Percentiles rank a stretch among this genome's conserved stretches.
Evolutionary conservation across 495 filamentous ascomycete genomes (phyloP).

Genomic region (Hypoxylon trugodes): DNA sequence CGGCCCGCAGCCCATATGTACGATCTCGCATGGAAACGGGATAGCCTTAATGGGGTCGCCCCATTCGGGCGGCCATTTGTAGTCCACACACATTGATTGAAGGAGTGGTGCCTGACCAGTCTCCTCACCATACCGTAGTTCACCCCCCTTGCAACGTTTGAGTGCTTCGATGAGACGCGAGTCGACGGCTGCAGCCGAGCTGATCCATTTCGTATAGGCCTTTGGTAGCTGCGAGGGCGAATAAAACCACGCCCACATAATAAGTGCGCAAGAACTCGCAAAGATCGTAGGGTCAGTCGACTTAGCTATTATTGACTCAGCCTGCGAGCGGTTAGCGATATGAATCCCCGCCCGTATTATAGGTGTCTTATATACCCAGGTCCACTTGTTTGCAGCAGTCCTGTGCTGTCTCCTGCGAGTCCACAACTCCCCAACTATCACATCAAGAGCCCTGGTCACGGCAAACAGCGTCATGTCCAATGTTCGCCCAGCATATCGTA

Average conservation of each 20-base stretch:
- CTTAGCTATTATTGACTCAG: constrained; percentile 60
- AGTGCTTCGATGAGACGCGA: constrained; percentile 77
- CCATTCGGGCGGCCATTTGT: constrained; percentile 71
- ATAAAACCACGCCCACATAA: constrained; percentile 96
- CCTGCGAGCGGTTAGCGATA: constrained; percentile 32
- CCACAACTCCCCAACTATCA: constrained; percentile 74
- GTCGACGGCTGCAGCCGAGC: constrained; percentile 81
- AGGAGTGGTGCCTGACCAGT: constrained; percentile 78
- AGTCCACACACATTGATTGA: constrained; percentile 77
- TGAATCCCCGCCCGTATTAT: neutral
- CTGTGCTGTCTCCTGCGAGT: constrained; percentile 52
- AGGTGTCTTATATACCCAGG: constrained; percentile 42
- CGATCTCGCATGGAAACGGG: constrained; percentile 87
- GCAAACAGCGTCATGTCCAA: constrained; percentile 88
- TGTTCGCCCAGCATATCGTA: constrained; percentile 75
- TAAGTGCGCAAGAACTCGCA: constrained; percentile 74
- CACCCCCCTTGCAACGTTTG: constrained; percentile 67
- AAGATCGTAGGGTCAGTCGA: constrained; percentile 78
- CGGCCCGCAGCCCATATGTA: constrained; percentile 81
- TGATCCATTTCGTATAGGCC: constrained; percentile 88
- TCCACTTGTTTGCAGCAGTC: constrained; percentile 55
- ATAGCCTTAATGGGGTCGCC: constrained; percentile 77
- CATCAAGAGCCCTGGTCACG: constrained; percentile 77
- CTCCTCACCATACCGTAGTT: constrained; percentile 78
- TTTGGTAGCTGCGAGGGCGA: constrained; percentile 70